A percentile compares a stretch with the other conserved stretches of the same genome.
Conservation (phyloP, 2,329 filamentous ascomycete species). For the Chaetomiaceae sp. region DNA sequence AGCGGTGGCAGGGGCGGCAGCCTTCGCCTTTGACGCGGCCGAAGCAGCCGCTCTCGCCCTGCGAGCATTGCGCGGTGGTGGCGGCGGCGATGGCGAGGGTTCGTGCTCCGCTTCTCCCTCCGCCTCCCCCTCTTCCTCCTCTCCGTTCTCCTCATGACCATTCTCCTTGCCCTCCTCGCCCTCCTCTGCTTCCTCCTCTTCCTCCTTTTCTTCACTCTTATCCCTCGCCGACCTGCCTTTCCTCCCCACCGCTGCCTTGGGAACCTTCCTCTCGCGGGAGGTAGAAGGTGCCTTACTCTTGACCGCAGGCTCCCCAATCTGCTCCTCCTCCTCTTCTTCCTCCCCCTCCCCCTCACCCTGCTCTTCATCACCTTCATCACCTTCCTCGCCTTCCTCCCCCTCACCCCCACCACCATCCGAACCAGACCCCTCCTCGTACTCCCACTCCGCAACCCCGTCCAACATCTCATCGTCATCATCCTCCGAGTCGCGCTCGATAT, state of each 20-base stretch:
- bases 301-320: not conserved
- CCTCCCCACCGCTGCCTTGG: too few relatives aligned
- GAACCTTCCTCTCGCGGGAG: too few relatives aligned
- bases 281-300: not conserved
- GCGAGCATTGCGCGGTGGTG: not conserved
- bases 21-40: slow-evolving; percentile 2
- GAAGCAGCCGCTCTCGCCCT: not conserved
- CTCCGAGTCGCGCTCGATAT: slow-evolving; percentile 51
- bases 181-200: slow-evolving; percentile 9
- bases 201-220: slow-evolving; percentile 15
- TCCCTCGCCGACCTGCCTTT: too few relatives aligned
- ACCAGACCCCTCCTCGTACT: slow-evolving; percentile 40
- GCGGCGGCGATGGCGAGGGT: not conserved
- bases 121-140: not conserved
- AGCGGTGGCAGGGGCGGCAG: not conserved
- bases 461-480: slow-evolving; percentile 58
- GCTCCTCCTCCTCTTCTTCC: slow-evolving; percentile 2
- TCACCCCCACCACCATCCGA: slow-evolving; percentile 18
- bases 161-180: not conserved
- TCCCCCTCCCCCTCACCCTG: slow-evolving; percentile 3
- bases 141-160: not conserved
- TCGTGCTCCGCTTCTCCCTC: slow-evolving; percentile 2
- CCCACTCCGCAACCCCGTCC: slow-evolving; percentile 54
- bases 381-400: slow-evolving; percentile 7
- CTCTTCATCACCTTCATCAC: slow-evolving; percentile 16